Conservation (phyloP, 169 alveolate species). For the Neospora caninum region DNA sequence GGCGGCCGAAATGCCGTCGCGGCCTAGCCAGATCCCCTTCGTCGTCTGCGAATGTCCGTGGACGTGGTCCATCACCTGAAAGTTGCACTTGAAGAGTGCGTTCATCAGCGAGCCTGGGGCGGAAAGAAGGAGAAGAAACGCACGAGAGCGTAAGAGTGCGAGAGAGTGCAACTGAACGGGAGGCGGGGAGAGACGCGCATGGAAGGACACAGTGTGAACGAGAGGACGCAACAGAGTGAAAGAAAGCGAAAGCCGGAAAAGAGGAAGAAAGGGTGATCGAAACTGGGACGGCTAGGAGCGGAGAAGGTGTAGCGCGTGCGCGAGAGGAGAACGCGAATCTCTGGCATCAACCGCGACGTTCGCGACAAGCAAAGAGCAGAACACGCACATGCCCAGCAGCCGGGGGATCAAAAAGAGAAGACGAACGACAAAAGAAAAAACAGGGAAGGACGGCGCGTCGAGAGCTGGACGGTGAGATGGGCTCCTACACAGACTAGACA, state of each 20-base stretch:
- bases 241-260: neutral
- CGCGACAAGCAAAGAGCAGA: too few species aligned
- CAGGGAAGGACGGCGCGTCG: neutral
- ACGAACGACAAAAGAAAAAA: neutral
- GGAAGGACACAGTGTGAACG: neutral
- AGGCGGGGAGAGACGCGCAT: neutral
- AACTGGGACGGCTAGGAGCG: too few species aligned
- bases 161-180: neutral
- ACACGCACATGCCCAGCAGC: too few species aligned
- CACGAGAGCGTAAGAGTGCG: neutral
- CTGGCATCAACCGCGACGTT: too few species aligned
- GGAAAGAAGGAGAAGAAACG: neutral
- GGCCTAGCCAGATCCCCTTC: conserved; percentile 90
- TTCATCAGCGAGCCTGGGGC: conserved; percentile 83
- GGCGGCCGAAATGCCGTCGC: conserved; percentile 49
- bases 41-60: conserved; percentile 92
- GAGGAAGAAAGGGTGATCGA: neutral
- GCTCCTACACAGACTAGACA: neutral
- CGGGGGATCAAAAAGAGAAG: too few species aligned
- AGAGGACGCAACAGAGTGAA: neutral
- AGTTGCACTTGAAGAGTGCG: conserved; percentile 81
- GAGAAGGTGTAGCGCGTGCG: too few species aligned
- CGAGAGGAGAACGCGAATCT: too few species aligned
- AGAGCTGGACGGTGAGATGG: neutral
- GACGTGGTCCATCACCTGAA: conserved; percentile 87